phyloP scores from a whole-genome alignment of 192 early-diverging fungal genomes.

The Coemansia sp. region DNA sequence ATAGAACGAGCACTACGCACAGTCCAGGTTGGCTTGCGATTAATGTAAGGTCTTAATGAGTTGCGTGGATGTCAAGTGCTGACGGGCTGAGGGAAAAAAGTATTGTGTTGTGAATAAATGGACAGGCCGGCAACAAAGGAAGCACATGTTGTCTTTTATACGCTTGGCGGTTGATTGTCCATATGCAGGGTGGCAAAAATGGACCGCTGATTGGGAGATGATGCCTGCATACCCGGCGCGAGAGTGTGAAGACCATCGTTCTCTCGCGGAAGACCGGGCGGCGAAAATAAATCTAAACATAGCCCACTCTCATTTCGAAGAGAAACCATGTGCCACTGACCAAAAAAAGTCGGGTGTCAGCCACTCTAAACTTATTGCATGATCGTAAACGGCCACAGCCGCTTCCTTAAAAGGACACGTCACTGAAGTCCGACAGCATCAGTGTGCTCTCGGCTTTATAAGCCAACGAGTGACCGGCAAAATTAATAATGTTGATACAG shows the following conservation, averaged over 20 bases:
- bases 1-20: background rate
- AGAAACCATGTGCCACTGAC: too few species aligned
- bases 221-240: background rate
- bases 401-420: background rate
- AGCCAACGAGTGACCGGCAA: background rate
- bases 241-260: background rate
- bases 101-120: background rate
- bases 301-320: background rate
- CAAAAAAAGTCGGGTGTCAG: background rate
- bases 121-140: background rate
- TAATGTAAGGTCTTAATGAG: background rate
- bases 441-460: background rate
- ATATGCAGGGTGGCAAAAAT: slow-evolving; percentile 8
- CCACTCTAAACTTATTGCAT: background rate
- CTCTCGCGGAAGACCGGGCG: background rate
- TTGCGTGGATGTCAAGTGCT: background rate
- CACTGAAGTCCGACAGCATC: background rate
- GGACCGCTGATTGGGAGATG: background rate
- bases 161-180: slow-evolving; percentile 1
- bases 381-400: background rate
- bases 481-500: background rate
- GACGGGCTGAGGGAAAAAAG: background rate
- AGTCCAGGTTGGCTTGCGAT: background rate
- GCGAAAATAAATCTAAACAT: background rate
- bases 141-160: slow-evolving; percentile 9